Evolutionary conservation across 345 rosid species (phyloP), one percentile per base, ranked within the genome.

Genomic region (Camelina neglecta): DNA sequence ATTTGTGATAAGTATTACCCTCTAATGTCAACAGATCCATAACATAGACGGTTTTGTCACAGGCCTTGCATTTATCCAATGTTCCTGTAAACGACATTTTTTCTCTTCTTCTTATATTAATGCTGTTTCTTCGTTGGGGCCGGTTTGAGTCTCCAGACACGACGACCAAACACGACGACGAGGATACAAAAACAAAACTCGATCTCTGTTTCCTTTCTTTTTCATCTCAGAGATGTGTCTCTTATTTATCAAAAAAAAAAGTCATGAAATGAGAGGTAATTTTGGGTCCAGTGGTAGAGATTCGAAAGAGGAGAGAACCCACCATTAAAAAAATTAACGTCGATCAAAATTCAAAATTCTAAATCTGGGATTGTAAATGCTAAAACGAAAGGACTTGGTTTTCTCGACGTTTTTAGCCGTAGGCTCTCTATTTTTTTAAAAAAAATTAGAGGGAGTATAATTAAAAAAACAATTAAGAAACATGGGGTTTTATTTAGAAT

Each of bases 21-120:
- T 95, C 99, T 9, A 95, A 81, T 33, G 89, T 81, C 84, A 95
- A 60, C 84, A 90, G 65, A 72, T 95, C 99, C 60, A 95, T 96
- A 15, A 94, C 91, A 47, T 94, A 86, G 29, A 94, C 98, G 5
- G 97, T 94, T 83, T 87, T 92, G 72, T 90, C 97, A 74, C 99
- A 95, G 4, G 96, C 96, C 82, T 92, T 92, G 96, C 99, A 95
- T 67, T 94, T 94, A 83, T 94, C 98, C 75, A 92, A 81, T 68
- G 98, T 94, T 78, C 98, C 98, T 0, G 98, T 92, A 87, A 94
- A 94, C 58, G 97, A 54, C 97, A 90, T 41, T 86, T 51, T 20
- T 75, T 31, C 9, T 23, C 13, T 62, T 24, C 4, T 24, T 21
- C 10, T 48, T 48, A 3, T 9, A 1, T 38, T 38, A 2, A 9